phyloP scores from a whole-genome alignment of 1,139 yeast species.

The Debaryomycetaceae sp. region DNA sequence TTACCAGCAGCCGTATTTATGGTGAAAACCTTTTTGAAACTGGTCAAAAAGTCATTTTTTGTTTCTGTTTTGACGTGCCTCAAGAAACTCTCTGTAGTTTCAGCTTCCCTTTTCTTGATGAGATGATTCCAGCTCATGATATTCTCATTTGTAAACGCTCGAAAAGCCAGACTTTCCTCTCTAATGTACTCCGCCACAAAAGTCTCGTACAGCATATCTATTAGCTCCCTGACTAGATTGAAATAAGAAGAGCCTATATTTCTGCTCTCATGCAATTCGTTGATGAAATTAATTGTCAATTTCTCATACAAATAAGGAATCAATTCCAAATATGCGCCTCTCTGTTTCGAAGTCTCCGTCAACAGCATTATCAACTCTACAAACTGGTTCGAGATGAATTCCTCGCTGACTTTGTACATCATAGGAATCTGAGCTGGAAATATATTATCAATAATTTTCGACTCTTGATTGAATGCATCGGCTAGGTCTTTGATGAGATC shows the following conservation, averaged over 20 bases:
- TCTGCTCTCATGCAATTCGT: constrained; percentile 21
- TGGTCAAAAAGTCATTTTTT: constrained; percentile 47
- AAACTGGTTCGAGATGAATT: constrained; percentile 39
- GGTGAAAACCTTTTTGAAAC: constrained; percentile 60
- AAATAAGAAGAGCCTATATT: constrained; percentile 36
- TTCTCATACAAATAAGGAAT: constrained; percentile 34
- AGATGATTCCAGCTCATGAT: constrained; percentile 34
- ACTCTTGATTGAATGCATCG: constrained; percentile 32
- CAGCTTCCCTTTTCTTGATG: constrained; percentile 36
- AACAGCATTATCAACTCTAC: constrained; percentile 32
- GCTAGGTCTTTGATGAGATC: constrained; percentile 25
- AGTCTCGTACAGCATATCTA: constrained; percentile 49
- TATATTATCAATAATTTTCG: constrained; percentile 34
- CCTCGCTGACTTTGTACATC: constrained; percentile 49
- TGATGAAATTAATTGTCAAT: constrained; percentile 23
- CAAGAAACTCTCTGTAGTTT: constrained; percentile 36
- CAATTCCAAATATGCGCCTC: constrained; percentile 21
- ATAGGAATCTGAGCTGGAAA: constrained; percentile 42
- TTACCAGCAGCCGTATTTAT: constrained; percentile 26
- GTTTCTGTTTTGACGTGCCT: constrained; percentile 41
- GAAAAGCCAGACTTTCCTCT: constrained; percentile 37
- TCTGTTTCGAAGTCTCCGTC: constrained; percentile 26
- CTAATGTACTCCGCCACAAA: constrained; percentile 48
- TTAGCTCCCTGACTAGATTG: constrained; percentile 31
- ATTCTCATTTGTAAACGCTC: constrained; percentile 20